Evolutionary conservation across 176 grass and related monocot species (phyloP).

Genomic region (Phragmites australis): DNA sequence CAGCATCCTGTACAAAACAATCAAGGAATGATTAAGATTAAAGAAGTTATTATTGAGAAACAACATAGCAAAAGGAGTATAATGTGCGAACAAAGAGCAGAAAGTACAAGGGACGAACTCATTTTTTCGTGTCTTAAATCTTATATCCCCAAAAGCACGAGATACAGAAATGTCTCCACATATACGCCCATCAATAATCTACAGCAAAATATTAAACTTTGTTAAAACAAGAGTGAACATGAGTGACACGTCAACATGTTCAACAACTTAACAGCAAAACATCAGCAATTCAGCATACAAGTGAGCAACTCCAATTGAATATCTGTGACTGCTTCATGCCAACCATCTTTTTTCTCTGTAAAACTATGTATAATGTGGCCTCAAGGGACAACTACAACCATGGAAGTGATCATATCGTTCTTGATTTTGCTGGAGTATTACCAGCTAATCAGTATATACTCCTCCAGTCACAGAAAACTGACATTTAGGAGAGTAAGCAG

Average conservation of each 20-base stretch:
- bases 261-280: slow-evolving; percentile 24
- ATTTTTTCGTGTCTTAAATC: slow-evolving; percentile 86
- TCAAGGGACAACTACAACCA: background rate
- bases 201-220: slow-evolving; percentile 3
- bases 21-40: slow-evolving; percentile 24
- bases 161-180: slow-evolving; percentile 97
- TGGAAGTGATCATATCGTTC: background rate
- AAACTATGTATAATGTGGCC: background rate
- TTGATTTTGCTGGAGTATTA: background rate
- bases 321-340: background rate
- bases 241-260: background rate
- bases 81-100: slow-evolving; percentile 24
- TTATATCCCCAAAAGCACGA: slow-evolving; percentile 94
- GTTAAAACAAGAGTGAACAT: slow-evolving; percentile 30
- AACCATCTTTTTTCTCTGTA: background rate
- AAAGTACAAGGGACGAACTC: slow-evolving; percentile 78
- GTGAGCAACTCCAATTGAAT: background rate
- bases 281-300: background rate
- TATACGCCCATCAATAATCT: slow-evolving; percentile 98
- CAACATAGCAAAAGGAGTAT: background rate
- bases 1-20: slow-evolving; percentile 73
- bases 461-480: too few relatives aligned
- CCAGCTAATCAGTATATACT: background rate
- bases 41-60: background rate
- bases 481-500: too few relatives aligned